Evolutionary conservation across 257 asterid genomes (phyloP).

Genomic region (Craterostigma plantagineum): DNA sequence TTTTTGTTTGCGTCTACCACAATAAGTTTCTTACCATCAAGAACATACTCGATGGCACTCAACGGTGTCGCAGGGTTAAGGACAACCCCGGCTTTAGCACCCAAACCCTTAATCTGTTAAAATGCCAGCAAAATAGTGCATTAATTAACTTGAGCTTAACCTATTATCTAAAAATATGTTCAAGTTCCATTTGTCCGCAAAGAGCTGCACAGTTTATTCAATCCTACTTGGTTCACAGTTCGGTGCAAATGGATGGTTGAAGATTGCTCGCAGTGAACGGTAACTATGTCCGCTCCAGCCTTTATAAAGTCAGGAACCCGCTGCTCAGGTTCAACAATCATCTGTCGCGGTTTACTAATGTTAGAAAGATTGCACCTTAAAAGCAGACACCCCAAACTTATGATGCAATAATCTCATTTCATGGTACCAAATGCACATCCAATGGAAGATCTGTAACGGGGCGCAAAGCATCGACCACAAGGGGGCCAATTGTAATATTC

Average conservation of each 20-base stretch:
- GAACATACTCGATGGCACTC: constrained; percentile 72
- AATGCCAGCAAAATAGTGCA: no score
- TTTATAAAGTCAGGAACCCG: constrained; percentile 91
- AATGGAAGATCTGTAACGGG: constrained; percentile 94
- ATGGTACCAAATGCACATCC: constrained; percentile 88
- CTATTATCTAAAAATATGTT: no score
- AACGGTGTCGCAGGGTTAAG: constrained; percentile 91
- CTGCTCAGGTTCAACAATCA: constrained; percentile 99
- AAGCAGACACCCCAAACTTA: no score
- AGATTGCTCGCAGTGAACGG: constrained; percentile 92
- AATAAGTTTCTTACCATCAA: constrained; percentile 51
- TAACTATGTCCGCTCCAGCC: constrained; percentile 97
- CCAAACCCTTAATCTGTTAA: constrained; percentile 77
- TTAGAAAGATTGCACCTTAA: no score
- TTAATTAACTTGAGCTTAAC: no score
- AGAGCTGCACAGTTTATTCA: neutral
- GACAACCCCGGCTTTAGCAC: constrained; percentile 99
- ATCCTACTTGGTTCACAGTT: constrained; percentile 72
- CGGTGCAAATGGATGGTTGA: constrained; percentile 98
- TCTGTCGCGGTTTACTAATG: constrained; percentile 24
- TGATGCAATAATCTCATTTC: neutral
- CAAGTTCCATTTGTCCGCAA: no score
- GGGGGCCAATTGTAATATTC: constrained; percentile 95
- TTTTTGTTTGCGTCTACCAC: no score
- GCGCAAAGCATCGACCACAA: constrained; percentile 77